Base-by-base conservation (phyloP, 148 eudicot genomes). In the Diospyros lotus region DNA sequence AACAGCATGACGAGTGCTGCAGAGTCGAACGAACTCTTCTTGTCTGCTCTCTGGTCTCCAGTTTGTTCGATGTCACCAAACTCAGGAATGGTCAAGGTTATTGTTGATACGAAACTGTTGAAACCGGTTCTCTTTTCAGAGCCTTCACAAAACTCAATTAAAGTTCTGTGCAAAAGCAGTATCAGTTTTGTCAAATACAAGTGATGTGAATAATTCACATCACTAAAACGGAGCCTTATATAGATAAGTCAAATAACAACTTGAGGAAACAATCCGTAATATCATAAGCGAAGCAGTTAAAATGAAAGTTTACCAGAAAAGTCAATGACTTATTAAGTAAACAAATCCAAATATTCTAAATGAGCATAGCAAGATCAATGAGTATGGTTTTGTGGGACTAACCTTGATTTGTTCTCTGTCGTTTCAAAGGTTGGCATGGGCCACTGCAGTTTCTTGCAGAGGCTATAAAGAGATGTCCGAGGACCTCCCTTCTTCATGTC, bases 401-500 rank as follows among this genome's bases (percentile, higher is more conserved):
- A 90, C 94, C 87, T 92, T 58, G 91, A 90, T 74, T 87, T 91
- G n/a, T 78, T 68, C 79, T 89, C 94, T 4, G 72, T 75, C 69
- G 94, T 56, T 15, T 82, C 55, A 56, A 89, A 89, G 50, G 74
- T 78, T 60, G 97, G 97, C 89, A 87, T 80, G 59, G 96, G 97
- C 97, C 97, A 93, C 80, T 95, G 96, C 72, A 80, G 74, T 80
- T 41, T 85, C 81, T 82, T 89, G 82, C 99, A 95, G 6, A 90
- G 75, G 9, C 78, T 91, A 70, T 74, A 89, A 18, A 95, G 83
- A 13, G 90, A 67, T 6, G 58, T 78, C 72, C 97, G 89, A 13
- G 99, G 96, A 77, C 89, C 97, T 59, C 99, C 99, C 81, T 88
- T 95, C 50, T 78, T 82, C 82, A 77, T 84, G 66, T 81, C 77